These are phyloP conservation scores for Phytopythium helicoides DNA, from an alignment of 352 stramenopile species.

Conservation along the genomic window DNA sequence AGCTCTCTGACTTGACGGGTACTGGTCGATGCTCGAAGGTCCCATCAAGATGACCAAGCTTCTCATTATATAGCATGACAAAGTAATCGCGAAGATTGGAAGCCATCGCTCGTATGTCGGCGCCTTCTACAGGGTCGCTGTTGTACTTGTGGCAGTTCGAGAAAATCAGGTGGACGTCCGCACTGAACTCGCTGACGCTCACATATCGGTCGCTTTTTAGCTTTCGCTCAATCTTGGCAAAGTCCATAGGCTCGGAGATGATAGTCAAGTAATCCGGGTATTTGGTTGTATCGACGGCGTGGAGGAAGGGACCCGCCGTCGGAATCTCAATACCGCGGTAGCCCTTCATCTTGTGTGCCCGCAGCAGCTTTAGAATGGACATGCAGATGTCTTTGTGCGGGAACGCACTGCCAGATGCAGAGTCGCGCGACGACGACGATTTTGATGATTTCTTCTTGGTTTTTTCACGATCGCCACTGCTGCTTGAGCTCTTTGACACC, in stretches of 20 bases:
- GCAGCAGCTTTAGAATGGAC: conserved; percentile 69
- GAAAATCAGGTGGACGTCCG: conserved; percentile 86
- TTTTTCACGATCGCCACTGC: conserved; percentile 20
- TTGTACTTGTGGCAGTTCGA: conserved; percentile 90
- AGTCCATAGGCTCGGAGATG: conserved; percentile 84
- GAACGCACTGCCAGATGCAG: conserved; percentile 21
- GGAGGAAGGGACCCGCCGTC: conserved; percentile 77
- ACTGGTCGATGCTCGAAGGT: conserved; percentile 17
- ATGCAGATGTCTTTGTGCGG: conserved; percentile 62
- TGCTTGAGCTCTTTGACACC: background rate
- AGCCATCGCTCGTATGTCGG: conserved; percentile 86
- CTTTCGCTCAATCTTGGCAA: conserved; percentile 86
- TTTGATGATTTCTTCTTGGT: conserved; percentile 37
- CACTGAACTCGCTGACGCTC: conserved; percentile 77
- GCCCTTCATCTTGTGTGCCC: conserved; percentile 83
- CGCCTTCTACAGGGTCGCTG: conserved; percentile 80
- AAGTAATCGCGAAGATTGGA: conserved; percentile 81
- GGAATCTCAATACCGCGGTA: conserved; percentile 80
- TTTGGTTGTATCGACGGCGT: conserved; percentile 83
- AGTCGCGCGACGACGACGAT: conserved; percentile 35
- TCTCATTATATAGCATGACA: conserved; percentile 67
- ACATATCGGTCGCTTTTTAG: conserved; percentile 81
- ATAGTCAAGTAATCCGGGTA: conserved; percentile 83
- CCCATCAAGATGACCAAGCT: conserved; percentile 40
- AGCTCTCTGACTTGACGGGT: conserved; percentile 8